These are phyloP conservation scores for Hibiscus syriacus DNA, from an alignment of 345 rosid species.

Conservation along the genomic window DNA sequence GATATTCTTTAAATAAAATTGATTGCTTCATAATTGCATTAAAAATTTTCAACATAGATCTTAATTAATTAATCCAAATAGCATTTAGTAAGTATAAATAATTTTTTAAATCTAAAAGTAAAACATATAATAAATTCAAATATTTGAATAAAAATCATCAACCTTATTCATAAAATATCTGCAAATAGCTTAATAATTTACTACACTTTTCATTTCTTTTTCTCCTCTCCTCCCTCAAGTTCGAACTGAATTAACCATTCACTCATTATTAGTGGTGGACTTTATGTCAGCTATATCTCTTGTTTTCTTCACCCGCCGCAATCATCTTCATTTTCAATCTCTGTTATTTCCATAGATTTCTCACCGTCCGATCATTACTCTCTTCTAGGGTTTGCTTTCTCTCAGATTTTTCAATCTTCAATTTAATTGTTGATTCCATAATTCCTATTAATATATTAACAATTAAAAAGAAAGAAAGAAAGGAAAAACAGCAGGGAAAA, in stretches of 20 bases:
- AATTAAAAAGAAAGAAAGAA: background rate
- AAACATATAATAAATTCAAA: no score
- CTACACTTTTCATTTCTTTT: background rate
- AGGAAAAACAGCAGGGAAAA: background rate
- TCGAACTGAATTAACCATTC: background rate
- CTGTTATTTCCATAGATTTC: background rate
- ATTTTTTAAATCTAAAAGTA: no score
- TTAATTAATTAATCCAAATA: no score
- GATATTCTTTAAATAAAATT: no score
- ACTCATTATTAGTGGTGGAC: background rate
- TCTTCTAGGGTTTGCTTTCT: slow-evolving; percentile 11
- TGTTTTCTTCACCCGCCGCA: background rate
- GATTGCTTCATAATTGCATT: no score
- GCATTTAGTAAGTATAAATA: no score
- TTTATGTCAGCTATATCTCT: background rate
- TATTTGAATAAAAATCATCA: no score
- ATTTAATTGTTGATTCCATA: background rate
- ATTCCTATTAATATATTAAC: background rate
- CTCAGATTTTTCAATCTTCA: background rate
- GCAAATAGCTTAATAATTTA: no score
- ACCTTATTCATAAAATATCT: no score
- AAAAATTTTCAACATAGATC: no score
- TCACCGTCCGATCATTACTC: background rate
- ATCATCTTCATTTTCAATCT: background rate
- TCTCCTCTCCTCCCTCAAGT: background rate